Evolutionary conservation across 345 rosid genomes (phyloP), one percentile per base, ranked within the genome.

Genomic region (Citrus hindsii): DNA sequence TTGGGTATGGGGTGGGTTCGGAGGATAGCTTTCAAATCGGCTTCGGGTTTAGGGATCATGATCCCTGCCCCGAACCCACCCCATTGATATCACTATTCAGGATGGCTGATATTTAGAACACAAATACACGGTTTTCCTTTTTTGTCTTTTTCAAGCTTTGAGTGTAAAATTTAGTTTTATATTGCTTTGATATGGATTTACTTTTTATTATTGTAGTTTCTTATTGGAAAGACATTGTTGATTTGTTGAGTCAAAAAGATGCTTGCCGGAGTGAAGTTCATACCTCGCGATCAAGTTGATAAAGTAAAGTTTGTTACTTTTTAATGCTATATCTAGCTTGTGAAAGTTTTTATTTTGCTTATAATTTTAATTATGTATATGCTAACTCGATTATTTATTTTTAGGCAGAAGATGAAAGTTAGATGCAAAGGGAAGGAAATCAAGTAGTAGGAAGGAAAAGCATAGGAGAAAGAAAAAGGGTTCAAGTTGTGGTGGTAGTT

Each of bases 201-300:
- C 51, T 42, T 42, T 3, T 12, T 42, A 42, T 42, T 12, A 42
- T 42, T 12, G 4, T 4, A 42, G 14, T 42, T 42, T 42, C 51
- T 12, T 42, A 9, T 12, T 42, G 73, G 73, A 24, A 51, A 27
- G 35, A 25, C 24, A 48, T 9, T 24, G 33, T 65, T 35, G 69
- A 66, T 32, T 77, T 67, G 67, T 65, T 53, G 33, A 38, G 67
- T 0, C 6, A 46, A 56, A 46, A 33, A 76, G 64, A 94, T 94
- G 98, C 89, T 94, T 55, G 78, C 91, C 18, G 96, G 96, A 16
- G 81, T 92, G 69, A 94, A 89, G 82, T 84, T 94, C 74, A 86
- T 94, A 61, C 92, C 98, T 30, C 94, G 94, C 9, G 91, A 91
- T 76, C 80, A 91, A 79, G 88, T 90, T 70, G 80, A 83, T 75